These are phyloP conservation scores for Aureobasidium sp. DNA, from an alignment of 2,329 filamentous ascomycete species.

Conservation along the genomic window DNA sequence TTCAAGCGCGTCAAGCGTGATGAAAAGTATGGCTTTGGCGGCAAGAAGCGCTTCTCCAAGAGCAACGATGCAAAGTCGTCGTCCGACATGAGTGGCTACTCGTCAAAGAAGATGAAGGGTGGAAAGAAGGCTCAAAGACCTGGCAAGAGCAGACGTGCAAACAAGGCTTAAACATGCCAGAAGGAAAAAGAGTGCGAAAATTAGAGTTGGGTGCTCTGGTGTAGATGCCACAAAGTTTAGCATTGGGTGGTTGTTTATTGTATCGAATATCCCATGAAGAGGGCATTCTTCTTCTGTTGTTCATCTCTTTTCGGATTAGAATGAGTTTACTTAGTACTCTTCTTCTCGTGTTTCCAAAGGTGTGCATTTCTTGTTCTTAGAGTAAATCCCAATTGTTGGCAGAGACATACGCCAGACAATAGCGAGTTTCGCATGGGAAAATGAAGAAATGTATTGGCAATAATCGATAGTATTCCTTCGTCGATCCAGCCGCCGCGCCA, in stretches of 20 bases:
- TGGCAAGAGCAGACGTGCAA: conserved; percentile 33
- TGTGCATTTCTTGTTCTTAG: background rate
- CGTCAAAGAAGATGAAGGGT: conserved; percentile 75
- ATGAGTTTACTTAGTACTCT: background rate
- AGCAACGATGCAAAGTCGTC: conserved; percentile 81
- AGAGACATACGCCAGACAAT: too few species aligned
- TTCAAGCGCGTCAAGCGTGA: conserved; percentile 87
- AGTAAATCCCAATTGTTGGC: background rate
- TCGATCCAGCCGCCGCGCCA: background rate
- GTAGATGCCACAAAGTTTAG: background rate
- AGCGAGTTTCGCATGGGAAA: background rate
- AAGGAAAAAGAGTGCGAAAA: background rate
- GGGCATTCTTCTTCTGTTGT: background rate
- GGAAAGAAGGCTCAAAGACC: conserved; percentile 24
- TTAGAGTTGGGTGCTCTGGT: background rate
- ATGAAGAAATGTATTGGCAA: background rate
- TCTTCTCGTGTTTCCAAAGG: background rate
- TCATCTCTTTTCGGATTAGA: too few species aligned
- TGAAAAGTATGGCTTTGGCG: conserved; percentile 88
- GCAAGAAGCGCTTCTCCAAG: conserved; percentile 88
- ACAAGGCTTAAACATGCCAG: background rate
- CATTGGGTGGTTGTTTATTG: background rate
- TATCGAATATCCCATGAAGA: background rate
- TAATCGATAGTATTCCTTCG: background rate
- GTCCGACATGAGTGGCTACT: conserved; percentile 73